phyloP scores from a whole-genome alignment of 441 rosid species.

The Erysimum cheiri region DNA sequence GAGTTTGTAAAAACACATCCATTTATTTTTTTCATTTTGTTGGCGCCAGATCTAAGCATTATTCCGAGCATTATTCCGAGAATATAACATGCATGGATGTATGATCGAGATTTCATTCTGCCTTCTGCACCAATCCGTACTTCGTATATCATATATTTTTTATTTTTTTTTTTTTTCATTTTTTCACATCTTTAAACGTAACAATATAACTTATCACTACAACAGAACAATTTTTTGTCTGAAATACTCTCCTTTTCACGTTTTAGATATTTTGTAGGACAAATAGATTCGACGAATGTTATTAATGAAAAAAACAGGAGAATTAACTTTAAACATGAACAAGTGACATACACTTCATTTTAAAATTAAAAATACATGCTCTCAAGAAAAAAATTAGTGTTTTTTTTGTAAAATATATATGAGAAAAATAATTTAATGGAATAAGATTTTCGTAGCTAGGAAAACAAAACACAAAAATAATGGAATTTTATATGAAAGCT shows the following conservation, averaged over 20 bases:
- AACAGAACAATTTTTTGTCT: constrained; percentile 30
- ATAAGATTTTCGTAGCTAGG: neutral
- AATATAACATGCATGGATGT: constrained; percentile 43
- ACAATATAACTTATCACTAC: constrained; percentile 41
- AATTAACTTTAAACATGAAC: too few species aligned
- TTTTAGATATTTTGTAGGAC: neutral
- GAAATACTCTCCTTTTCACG: neutral
- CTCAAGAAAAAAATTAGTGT: neutral
- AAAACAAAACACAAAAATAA: neutral
- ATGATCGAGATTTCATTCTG: constrained; percentile 40
- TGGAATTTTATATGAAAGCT: constrained; percentile 12
- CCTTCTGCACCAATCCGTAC: constrained; percentile 41
- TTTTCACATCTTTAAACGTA: constrained; percentile 28
- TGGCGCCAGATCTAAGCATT: constrained; percentile 39
- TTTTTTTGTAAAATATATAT: neutral
- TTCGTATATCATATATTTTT: constrained; percentile 23
- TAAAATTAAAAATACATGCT: neutral
- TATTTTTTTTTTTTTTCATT: neutral
- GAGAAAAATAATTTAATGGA: neutral
- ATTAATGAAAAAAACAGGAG: neutral
- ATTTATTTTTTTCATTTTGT: constrained; percentile 18
- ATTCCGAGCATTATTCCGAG: constrained; percentile 34
- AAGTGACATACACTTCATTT: too few species aligned
- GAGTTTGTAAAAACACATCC: constrained; percentile 20
- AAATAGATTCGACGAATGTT: neutral